phyloP scores from a whole-genome alignment of 371 early-diverging fungal genomes.

The Apophysomyces sp. region DNA sequence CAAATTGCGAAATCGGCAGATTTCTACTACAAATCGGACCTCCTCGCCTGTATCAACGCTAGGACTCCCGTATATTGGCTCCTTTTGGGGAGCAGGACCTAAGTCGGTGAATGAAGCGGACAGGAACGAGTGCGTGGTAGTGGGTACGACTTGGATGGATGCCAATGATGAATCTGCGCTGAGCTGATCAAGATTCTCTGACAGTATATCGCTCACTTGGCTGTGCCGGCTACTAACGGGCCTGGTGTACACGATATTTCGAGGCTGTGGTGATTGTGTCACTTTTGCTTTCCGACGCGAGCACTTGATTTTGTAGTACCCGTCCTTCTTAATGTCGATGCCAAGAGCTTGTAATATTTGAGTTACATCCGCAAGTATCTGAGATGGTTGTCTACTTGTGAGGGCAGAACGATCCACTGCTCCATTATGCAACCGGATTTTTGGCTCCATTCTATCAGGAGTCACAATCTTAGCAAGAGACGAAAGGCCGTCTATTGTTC shows the following conservation, averaged over 20 bases:
- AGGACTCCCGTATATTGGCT: constrained; percentile 91
- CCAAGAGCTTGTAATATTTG: constrained; percentile 13
- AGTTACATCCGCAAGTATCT: constrained; percentile 6
- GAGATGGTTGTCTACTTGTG: constrained; percentile 6
- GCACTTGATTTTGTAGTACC: constrained; percentile 14
- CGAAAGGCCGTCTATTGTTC: neutral
- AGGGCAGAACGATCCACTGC: constrained; percentile 7
- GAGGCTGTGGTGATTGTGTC: neutral
- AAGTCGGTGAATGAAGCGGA: neutral
- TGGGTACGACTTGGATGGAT: neutral
- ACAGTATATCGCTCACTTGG: neutral
- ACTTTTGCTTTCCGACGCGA: constrained; percentile 6
- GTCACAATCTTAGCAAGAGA: neutral
- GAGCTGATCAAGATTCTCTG: neutral
- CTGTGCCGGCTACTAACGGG: neutral
- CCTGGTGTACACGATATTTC: neutral
- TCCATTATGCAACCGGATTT: constrained; percentile 7
- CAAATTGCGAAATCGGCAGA: constrained; percentile 86
- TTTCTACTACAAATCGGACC: constrained; percentile 78
- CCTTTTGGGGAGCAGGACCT: constrained; percentile 7
- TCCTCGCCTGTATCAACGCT: constrained; percentile 82
- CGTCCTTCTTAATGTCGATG: constrained; percentile 5
- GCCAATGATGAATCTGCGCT: neutral
- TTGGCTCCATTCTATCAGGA: neutral
- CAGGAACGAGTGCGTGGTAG: neutral